Evolutionary conservation across 2,329 filamentous ascomycete genomes (phyloP), one percentile per base, ranked within the genome.

Genomic region (Hypoxylon sp.): DNA sequence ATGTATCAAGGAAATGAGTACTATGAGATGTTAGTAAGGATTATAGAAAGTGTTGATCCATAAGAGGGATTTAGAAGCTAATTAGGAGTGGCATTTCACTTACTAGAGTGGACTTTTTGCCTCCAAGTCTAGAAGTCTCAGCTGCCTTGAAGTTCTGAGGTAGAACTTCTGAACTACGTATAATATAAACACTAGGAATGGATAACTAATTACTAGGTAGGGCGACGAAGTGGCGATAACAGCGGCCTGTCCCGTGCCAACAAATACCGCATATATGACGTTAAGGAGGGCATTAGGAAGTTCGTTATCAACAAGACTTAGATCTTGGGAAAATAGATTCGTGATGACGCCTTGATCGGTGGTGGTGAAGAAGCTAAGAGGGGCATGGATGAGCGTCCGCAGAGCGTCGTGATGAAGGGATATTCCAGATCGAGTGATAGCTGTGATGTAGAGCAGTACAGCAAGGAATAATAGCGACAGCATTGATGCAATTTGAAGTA

Each of bases 51-150:
- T 17, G 4, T 22, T 22, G 17, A 9, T 19, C n/a, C 5, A 10
- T 6, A 5, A 17, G 2, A 39, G 19, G 10, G 22, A 4, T 29
- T 35, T 1, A 37, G 6, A 19, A 22, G 22, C 10, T 11, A 14
- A 13, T n/a, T 39, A 3, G 4, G 14, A n/a, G 8, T 31, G 8
- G 1, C 1, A 26, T 37, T 11, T n/a, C 13, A 68, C 79, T 1
- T 82, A 83, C 75, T 83, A 86, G 0, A 87, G 75, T 1, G 83
- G 84, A 0, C 82, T 81, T 51, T 86, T 85, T 1, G 82, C 80
- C 71, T 87, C 85, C 6, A 87, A 77, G 42, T 87, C 85, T 39
- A 87, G 73, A 46, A 84, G 78, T 63, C 85, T 81, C 6, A 87
- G 73, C 70, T 87, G 85, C 3, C 84, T 81, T 2, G 84, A 86